These are phyloP conservation scores for Acanthamoeba lenticulata DNA, from an alignment of 208 protist genomes.

Conservation along the genomic window DNA sequence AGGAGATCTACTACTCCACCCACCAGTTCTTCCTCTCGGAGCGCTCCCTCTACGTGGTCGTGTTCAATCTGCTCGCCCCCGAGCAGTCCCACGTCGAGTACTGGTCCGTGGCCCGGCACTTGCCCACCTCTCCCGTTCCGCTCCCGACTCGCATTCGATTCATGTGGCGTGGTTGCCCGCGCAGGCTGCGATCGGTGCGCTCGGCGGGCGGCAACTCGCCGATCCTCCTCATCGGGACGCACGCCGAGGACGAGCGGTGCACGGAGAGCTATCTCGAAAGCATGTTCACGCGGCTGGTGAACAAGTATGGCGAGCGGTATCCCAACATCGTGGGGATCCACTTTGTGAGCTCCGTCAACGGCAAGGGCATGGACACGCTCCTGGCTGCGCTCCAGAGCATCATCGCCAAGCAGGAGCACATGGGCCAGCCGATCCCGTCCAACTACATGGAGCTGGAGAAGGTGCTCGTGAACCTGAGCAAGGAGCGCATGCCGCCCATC, in stretches of 20 bases:
- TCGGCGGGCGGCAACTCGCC: not conserved
- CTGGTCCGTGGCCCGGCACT: not conserved
- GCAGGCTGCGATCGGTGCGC: conserved; percentile 12
- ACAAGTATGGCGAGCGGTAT: not conserved
- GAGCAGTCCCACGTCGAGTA: conserved; percentile 37
- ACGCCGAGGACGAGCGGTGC: not conserved
- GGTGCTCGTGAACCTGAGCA: not conserved
- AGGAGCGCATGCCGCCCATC: conserved; percentile 39
- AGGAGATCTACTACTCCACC: conserved; percentile 58
- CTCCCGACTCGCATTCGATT: too few species aligned
- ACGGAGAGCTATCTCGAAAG: not conserved
- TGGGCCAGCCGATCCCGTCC: conserved; percentile 8
- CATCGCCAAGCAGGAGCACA: conserved; percentile 54
- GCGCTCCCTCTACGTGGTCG: conserved; percentile 21
- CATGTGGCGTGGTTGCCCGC: not conserved
- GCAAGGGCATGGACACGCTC: conserved; percentile 30
- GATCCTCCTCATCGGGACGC: conserved; percentile 38
- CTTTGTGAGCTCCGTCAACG: conserved; percentile 56
- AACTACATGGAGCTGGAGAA: conserved; percentile 58
- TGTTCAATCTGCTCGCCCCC: conserved; percentile 37
- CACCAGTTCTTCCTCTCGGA: conserved; percentile 47
- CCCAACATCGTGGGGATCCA: conserved; percentile 31
- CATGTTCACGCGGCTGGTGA: not conserved
- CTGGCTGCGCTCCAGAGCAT: not conserved
- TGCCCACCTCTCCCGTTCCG: not conserved